Base-by-base conservation (phyloP, 1,284 basidiomycete genomes). In the Amylostereum areolatum region DNA sequence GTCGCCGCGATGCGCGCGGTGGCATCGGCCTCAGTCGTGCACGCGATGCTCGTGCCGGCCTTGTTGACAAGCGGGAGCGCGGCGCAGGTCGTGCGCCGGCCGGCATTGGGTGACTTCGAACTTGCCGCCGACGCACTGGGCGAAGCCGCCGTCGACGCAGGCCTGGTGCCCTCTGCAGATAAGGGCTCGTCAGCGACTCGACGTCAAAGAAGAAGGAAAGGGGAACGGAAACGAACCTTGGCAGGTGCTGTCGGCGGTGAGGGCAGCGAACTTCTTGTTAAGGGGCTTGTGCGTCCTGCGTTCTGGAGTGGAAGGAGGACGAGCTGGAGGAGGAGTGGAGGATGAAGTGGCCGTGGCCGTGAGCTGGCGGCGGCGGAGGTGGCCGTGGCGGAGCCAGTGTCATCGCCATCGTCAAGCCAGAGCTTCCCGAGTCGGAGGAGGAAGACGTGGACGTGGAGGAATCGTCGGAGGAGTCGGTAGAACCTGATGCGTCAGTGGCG, bases 31-130 rank as follows among this genome's bases (percentile, higher is more conserved):
- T 62, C 46, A 10, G 76, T 78, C 34, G 71, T 72, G 63, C 81
- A 85, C 29, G 79, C 68, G 55, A 82, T 64, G 32, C 73, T 75
- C 6, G 81, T 83, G 40, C 81, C 81, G 5, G 67, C 55, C 48
- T 60, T 66, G 65, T 82, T 80, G 35, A 81, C 78, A 44, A 83
- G 71, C 27, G 81, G 81, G 43, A 83, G 73, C 5, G 79, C 79
- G 40, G 71, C 68, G 61, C 81, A 84, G 24, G 61, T 64, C 12
- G 66, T 59, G 1, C 64, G n/a, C 62, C 31, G 62, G 59, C 5
- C 63, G 65, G 55, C 81, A 83, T 1, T 59, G 55, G 5, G 69
- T 69, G 39, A 67, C 49, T 1, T 63, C 66, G 52, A 79, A 81
- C 55, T 68, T 64, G 36, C 67, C 68, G 36, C 61, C 60, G 9